Evolutionary conservation across 345 rosid genomes (phyloP).

Genomic region (Sisymbrium irio): DNA sequence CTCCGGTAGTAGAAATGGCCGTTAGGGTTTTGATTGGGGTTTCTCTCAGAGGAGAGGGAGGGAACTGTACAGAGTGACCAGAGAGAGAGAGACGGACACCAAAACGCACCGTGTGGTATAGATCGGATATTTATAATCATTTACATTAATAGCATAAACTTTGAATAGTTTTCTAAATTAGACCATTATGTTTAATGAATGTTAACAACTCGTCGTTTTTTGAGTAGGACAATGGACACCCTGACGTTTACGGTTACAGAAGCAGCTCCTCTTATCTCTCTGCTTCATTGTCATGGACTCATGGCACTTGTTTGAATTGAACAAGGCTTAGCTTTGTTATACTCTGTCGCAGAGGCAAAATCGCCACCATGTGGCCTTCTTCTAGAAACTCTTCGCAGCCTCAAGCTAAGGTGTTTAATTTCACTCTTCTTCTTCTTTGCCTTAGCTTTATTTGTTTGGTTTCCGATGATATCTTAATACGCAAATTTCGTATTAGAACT

Average conservation of each 20-base stretch:
- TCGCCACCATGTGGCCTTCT: constrained; percentile 29
- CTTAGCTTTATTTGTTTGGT: neutral
- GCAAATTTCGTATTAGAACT: neutral
- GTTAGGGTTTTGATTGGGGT: constrained; percentile 36
- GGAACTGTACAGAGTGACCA: neutral
- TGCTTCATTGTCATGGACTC: neutral
- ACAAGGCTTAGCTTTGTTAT: neutral
- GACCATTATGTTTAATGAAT: neutral
- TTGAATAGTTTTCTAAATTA: neutral
- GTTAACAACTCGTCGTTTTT: constrained; percentile 1
- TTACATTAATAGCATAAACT: neutral
- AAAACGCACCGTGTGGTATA: neutral
- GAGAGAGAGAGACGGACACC: neutral
- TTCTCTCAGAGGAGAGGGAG: constrained; percentile 6
- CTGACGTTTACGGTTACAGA: neutral
- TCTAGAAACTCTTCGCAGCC: constrained; percentile 32
- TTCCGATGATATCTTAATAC: neutral
- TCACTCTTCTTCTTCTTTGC: neutral
- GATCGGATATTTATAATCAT: neutral
- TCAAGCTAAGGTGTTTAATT: constrained; percentile 25
- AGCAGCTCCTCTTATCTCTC: constrained; percentile 22
- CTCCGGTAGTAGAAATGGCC: constrained; percentile 23
- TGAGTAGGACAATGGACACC: neutral
- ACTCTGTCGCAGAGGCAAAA: constrained; percentile 4
- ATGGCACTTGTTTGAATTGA: neutral